Conservation (phyloP, 1,284 basidiomycete species). For the Schizophyllum commune region DNA sequence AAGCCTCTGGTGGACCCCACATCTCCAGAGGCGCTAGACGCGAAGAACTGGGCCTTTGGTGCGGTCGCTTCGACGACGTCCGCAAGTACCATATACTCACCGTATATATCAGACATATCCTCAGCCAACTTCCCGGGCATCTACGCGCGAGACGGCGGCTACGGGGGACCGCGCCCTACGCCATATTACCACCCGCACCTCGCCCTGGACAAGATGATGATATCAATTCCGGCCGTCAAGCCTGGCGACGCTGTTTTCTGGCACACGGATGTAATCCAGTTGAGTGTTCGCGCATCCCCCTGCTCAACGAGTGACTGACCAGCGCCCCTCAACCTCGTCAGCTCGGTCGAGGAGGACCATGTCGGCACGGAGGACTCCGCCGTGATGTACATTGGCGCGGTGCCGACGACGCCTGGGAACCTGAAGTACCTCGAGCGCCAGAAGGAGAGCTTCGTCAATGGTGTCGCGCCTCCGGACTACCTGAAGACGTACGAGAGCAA, state of each 20-base stretch:
- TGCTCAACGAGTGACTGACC: background rate
- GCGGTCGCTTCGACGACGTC: constrained; percentile 5
- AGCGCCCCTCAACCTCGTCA: background rate
- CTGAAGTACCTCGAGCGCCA: constrained; percentile 59
- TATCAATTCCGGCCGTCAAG: constrained; percentile 61
- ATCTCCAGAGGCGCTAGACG: constrained; percentile 38
- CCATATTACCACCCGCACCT: constrained; percentile 59
- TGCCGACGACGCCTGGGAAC: constrained; percentile 64
- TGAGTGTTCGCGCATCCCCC: background rate
- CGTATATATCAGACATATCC: constrained; percentile 36
- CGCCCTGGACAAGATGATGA: constrained; percentile 63
- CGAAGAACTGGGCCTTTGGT: constrained; percentile 72
- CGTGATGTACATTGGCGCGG: constrained; percentile 79
- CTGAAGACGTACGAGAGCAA: constrained; percentile 48
- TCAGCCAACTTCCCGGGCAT: constrained; percentile 57
- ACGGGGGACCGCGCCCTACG: constrained; percentile 45
- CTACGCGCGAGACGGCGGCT: constrained; percentile 32
- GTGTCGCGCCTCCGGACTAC: constrained; percentile 69
- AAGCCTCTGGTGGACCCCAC: constrained; percentile 33
- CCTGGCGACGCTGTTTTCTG: constrained; percentile 86
- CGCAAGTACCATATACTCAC: background rate
- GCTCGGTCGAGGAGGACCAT: constrained; percentile 67
- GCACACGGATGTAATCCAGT: constrained; percentile 79
- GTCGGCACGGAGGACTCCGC: constrained; percentile 64
- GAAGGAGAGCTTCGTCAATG: constrained; percentile 48